Evolutionary conservation across 129 eudicot genomes (phyloP).

Genomic region (Pittosporum tobira): DNA sequence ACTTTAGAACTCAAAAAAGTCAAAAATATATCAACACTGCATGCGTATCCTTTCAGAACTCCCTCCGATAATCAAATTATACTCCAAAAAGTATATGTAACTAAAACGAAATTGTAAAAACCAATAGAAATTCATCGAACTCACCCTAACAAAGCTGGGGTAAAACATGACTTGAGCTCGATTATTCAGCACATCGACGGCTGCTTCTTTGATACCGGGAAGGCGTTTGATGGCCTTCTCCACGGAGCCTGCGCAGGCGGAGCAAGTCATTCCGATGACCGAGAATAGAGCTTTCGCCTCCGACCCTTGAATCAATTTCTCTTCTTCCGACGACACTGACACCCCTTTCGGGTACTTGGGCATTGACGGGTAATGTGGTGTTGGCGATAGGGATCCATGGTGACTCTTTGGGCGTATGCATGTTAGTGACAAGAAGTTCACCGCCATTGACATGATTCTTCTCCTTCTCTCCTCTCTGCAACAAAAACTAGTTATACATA

Average conservation of each 20-base stretch:
- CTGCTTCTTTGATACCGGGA: constrained; percentile 84
- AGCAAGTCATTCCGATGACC: constrained; percentile 80
- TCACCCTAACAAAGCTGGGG: constrained; percentile 60
- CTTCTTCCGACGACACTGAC: constrained; percentile 35
- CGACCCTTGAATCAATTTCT: constrained; percentile 26
- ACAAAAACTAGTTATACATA: not conserved
- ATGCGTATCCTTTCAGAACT: too few species aligned
- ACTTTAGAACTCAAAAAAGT: too few species aligned
- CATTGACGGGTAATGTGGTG: constrained; percentile 92
- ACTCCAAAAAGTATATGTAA: too few species aligned
- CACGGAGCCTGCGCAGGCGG: constrained; percentile 93
- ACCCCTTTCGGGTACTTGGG: constrained; percentile 77
- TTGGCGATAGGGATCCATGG: constrained; percentile 52
- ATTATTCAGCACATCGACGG: constrained; percentile 75
- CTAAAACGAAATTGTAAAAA: too few species aligned
- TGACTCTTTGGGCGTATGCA: constrained; percentile 45
- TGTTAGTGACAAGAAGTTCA: constrained; percentile 52
- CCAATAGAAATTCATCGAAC: constrained; percentile 1
- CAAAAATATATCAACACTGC: too few species aligned
- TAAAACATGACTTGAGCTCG: constrained; percentile 76
- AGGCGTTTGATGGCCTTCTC: constrained; percentile 91
- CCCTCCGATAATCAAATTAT: too few species aligned
- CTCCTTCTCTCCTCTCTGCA: not conserved
- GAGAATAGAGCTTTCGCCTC: constrained; percentile 57
- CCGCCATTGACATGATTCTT: constrained; percentile 28